Conservation (phyloP, 2,329 filamentous ascomycete species). For the Didymella pinodella region DNA sequence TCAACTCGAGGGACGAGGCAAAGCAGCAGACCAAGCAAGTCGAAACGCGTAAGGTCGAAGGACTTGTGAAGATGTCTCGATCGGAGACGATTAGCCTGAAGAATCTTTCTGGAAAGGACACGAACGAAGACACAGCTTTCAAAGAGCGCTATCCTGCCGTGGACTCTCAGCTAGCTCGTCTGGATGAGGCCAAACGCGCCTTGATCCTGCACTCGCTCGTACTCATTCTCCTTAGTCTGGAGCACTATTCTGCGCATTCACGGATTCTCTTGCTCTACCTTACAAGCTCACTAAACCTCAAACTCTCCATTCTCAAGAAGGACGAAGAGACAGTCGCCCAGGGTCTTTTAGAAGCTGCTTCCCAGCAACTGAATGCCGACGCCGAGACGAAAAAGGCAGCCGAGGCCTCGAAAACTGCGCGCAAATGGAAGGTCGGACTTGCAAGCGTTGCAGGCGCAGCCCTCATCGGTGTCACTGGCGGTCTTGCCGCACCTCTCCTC, state of each 20-base stretch:
- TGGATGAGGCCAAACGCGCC: conserved; percentile 68
- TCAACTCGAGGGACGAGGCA: conserved; percentile 51
- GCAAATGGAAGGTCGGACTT: conserved; percentile 83
- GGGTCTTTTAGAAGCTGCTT: conserved; percentile 75
- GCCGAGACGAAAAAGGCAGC: conserved; percentile 76
- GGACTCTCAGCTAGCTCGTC: conserved; percentile 59
- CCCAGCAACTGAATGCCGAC: conserved; percentile 75
- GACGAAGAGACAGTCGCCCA: conserved; percentile 79
- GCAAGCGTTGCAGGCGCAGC: conserved; percentile 88
- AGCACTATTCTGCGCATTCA: conserved; percentile 78
- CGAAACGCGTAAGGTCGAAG: conserved; percentile 29
- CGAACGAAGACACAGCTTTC: conserved; percentile 51
- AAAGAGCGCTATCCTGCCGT: conserved; percentile 53
- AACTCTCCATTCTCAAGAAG: conserved; percentile 68
- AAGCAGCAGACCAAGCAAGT: conserved; percentile 41
- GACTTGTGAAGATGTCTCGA: conserved; percentile 41
- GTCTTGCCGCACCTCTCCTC: conserved; percentile 78
- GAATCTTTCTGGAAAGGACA: conserved; percentile 37
- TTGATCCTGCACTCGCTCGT: conserved; percentile 76
- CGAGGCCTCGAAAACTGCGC: conserved; percentile 69
- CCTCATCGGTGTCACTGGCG: conserved; percentile 82
- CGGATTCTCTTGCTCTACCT: conserved; percentile 75
- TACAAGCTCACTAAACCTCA: conserved; percentile 74
- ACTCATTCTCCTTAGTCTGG: conserved; percentile 75
- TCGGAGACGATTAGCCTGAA: conserved; percentile 37